These are phyloP conservation scores for Colletotrichum lini DNA, from an alignment of 2,329 filamentous ascomycete species.

Conservation along the genomic window DNA sequence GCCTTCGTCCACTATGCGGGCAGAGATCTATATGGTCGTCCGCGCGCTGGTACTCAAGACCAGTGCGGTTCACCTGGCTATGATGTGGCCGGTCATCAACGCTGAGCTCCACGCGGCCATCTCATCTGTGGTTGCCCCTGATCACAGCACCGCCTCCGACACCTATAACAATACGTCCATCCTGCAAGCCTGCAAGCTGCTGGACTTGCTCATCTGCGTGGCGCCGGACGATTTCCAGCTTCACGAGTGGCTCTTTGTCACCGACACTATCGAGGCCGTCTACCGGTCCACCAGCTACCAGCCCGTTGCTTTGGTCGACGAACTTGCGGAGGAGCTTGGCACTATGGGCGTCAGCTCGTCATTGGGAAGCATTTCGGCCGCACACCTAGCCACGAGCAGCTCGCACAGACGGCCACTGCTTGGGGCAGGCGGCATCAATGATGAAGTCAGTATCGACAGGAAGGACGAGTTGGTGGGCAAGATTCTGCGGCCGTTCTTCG, in stretches of 20 bases:
- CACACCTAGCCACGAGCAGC: conserved; percentile 53
- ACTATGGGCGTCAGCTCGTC: conserved; percentile 54
- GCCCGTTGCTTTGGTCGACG: conserved; percentile 84
- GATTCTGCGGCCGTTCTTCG: conserved; percentile 89
- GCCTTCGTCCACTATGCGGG: conserved; percentile 89
- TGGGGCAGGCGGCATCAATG: conserved; percentile 66
- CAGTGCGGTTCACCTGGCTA: conserved; percentile 83
- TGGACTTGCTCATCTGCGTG: conserved; percentile 88
- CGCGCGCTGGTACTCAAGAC: conserved; percentile 86
- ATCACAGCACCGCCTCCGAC: conserved; percentile 74
- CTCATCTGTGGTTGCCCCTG: conserved; percentile 78
- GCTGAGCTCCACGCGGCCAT: conserved; percentile 86
- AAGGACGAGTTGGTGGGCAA: conserved; percentile 80
- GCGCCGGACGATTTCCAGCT: conserved; percentile 97
- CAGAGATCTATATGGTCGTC: conserved; percentile 91
- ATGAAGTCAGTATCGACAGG: conserved; percentile 70
- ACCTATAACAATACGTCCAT: conserved; percentile 83
- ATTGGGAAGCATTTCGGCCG: conserved; percentile 54
- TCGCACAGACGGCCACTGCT: conserved; percentile 64
- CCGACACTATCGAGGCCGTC: conserved; percentile 95
- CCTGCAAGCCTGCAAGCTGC: conserved; percentile 92
- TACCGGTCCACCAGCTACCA: conserved; percentile 81
- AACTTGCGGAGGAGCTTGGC: conserved; percentile 83
- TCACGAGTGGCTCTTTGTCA: conserved; percentile 98
- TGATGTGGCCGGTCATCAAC: conserved; percentile 92